Evolutionary conservation across 305 asterid genomes (phyloP).

Genomic region (Stenogyne calaminthoides): DNA sequence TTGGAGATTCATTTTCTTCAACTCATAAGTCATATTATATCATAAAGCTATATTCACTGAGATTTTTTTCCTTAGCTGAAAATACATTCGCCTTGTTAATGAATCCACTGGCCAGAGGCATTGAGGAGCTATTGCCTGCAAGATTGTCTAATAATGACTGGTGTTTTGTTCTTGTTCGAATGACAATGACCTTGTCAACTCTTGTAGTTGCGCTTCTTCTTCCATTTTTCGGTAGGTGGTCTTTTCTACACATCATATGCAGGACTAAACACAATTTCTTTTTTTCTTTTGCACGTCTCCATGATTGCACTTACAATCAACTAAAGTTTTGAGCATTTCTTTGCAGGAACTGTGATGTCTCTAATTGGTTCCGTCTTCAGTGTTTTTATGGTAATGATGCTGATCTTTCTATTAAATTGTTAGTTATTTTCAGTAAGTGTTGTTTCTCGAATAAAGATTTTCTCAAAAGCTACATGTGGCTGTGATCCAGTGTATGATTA

Average conservation of each 20-base stretch:
- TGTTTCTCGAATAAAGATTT: not conserved
- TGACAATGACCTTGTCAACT: conserved; percentile 55
- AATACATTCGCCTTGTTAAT: conserved; percentile 60
- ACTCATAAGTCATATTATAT: not conserved
- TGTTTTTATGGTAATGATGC: conserved; percentile 58
- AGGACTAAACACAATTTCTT: not conserved
- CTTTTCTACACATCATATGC: not conserved
- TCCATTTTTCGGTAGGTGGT: conserved; percentile 74
- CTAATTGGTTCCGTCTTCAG: conserved; percentile 73
- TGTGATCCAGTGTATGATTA: conserved; percentile 61
- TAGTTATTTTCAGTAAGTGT: not conserved
- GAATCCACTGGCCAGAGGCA: conserved; percentile 80
- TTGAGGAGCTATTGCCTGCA: conserved; percentile 77
- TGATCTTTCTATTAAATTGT: not conserved
- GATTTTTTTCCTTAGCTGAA: conserved; percentile 49
- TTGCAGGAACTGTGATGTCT: conserved; percentile 78
- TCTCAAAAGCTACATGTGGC: conserved; percentile 17
- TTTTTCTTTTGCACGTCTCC: not conserved
- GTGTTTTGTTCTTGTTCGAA: conserved; percentile 62
- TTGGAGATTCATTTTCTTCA: conserved; percentile 12
- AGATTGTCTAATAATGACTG: conserved; percentile 40
- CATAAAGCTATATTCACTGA: not conserved
- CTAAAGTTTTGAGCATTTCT: not conserved
- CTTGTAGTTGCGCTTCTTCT: conserved; percentile 64
- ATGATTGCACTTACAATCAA: not conserved